Base-by-base conservation (phyloP, 2,329 filamentous ascomycete species). In the Xylaria arbuscula region DNA sequence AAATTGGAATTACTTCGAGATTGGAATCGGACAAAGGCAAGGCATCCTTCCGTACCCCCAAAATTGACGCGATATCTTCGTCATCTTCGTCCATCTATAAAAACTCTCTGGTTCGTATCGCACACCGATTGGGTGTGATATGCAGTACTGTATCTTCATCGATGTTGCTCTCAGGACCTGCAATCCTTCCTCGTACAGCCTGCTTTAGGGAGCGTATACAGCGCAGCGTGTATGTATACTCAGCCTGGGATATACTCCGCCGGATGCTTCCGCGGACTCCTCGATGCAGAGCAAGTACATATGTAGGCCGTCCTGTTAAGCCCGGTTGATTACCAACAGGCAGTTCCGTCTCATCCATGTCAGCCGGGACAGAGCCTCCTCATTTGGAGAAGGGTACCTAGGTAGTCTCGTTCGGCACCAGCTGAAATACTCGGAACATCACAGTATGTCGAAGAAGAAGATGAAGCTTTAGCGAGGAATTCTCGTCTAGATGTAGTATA, bases 211-310 rank as follows among this genome's bases (percentile, higher is more conserved):
- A 34, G 22, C 7, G 19, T 66, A 60, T 17, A n/a, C 36, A 36
- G n/a, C n/a, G n/a, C n/a, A n/a, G n/a, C n/a, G n/a, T n/a, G n/a
- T n/a, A n/a, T n/a, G n/a, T n/a, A 42, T 15, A 4, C n/a, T 45
- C 11, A 60, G 11, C 22, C 19, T 40, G 13, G 36, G 59, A 28
- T 36, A 34, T 17, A 56, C 15, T 17, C 32, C 59, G 7, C 48
- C 60, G 65, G 60, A 59, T 40, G 42, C 22, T 36, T 36, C 56
- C 40, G 34, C 36, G 45, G 47, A 42, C 53, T 28, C 48, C 28
- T 47, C 15, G 13, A 19, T 24, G 40, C 48, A 62, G 48, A 34
- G 56, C 15, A 28, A 28, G 28, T 28, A 28, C n/a, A 38, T 54
- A 48, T 56, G 51, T 54, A 36, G 11, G 13, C 15, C 40, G 40